phyloP scores from a whole-genome alignment of 768 basidiomycete species.

The Termitomyces sp. region DNA sequence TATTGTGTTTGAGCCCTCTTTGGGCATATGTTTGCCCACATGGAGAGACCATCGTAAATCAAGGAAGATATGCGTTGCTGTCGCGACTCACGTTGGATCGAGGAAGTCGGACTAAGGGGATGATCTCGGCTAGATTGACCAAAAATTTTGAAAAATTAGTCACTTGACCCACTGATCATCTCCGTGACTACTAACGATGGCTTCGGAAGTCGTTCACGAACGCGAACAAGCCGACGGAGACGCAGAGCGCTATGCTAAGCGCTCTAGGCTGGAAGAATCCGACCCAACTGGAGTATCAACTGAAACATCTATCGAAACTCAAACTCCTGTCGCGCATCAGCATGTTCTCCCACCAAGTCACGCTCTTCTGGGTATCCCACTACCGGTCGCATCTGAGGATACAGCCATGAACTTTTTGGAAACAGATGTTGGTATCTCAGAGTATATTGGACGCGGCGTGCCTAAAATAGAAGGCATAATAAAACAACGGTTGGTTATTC shows the following conservation, averaged over 20 bases:
- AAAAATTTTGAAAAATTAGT: slow-evolving; percentile 7
- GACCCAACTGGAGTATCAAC: slow-evolving; percentile 4
- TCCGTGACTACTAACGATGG: slow-evolving; percentile 19
- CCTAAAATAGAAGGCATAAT: slow-evolving; percentile 86
- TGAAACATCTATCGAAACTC: background rate
- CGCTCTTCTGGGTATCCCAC: slow-evolving; percentile 54
- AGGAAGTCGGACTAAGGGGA: too few species aligned
- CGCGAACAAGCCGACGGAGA: slow-evolving; percentile 47
- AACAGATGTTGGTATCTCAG: slow-evolving; percentile 84
- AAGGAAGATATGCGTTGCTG: background rate
- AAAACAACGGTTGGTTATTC: slow-evolving; percentile 76
- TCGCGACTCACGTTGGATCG: background rate
- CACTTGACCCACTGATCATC: slow-evolving; percentile 1
- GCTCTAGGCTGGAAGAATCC: slow-evolving; percentile 31
- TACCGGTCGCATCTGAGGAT: slow-evolving; percentile 42
- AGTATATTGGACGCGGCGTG: slow-evolving; percentile 70
- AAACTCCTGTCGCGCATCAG: slow-evolving; percentile 15
- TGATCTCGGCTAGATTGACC: slow-evolving; percentile 13
- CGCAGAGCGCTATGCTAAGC: slow-evolving; percentile 38
- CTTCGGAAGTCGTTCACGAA: slow-evolving; percentile 34
- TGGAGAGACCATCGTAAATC: slow-evolving; percentile 23
- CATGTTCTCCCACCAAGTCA: slow-evolving; percentile 71
- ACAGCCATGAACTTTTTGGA: slow-evolving; percentile 62
- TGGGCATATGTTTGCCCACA: slow-evolving; percentile 54
- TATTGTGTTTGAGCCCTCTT: slow-evolving; percentile 52